A percentile compares a stretch with the other conserved stretches of the same genome.
Conservation (phyloP, 805 yeast genomes). For the Yarrowia alimentaria region DNA sequence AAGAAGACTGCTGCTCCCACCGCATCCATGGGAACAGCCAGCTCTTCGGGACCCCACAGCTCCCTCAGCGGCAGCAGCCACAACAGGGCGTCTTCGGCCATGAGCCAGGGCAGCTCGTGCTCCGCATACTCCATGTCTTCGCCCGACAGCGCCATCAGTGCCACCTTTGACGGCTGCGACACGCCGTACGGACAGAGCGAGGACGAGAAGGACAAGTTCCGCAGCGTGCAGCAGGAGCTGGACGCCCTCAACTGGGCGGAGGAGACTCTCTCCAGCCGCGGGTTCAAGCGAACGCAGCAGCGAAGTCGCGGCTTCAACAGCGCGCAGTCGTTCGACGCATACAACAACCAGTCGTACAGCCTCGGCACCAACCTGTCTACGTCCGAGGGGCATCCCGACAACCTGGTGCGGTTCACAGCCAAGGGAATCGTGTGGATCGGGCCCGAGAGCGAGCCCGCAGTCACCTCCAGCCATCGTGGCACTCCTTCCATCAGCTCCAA, state of each 20-base stretch:
- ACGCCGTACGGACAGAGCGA: neutral
- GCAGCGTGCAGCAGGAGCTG: slow-evolving; percentile 8
- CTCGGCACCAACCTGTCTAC: neutral
- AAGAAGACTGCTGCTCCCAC: neutral
- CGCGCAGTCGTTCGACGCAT: neutral
- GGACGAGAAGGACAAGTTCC: slow-evolving; percentile 18
- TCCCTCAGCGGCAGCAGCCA: slow-evolving; percentile 1
- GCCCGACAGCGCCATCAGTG: slow-evolving; percentile 7
- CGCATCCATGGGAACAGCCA: neutral
- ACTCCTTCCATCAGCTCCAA: slow-evolving; percentile 13
- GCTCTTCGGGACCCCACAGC: no score
- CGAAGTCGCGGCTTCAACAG: no score
- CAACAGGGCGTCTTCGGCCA: slow-evolving; percentile 1
- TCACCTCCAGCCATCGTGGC: neutral
- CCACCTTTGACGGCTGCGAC: slow-evolving; percentile 13
- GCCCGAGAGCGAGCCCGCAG: slow-evolving; percentile 7
- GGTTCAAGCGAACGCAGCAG: no score
- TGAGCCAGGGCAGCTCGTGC: slow-evolving; percentile 1
- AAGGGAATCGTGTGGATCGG: slow-evolving; percentile 26
- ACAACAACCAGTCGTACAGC: no score
- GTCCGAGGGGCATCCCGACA: slow-evolving; percentile 1
- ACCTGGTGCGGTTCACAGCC: slow-evolving; percentile 23
- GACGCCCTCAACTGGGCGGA: slow-evolving; percentile 5
- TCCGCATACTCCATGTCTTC: slow-evolving; percentile 16
- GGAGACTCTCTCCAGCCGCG: neutral